Percentiles rank a stretch among this genome's conserved stretches.
phyloP scores from a whole-genome alignment of 208 protist species.

The Leptomonas pyrrhocoris region DNA sequence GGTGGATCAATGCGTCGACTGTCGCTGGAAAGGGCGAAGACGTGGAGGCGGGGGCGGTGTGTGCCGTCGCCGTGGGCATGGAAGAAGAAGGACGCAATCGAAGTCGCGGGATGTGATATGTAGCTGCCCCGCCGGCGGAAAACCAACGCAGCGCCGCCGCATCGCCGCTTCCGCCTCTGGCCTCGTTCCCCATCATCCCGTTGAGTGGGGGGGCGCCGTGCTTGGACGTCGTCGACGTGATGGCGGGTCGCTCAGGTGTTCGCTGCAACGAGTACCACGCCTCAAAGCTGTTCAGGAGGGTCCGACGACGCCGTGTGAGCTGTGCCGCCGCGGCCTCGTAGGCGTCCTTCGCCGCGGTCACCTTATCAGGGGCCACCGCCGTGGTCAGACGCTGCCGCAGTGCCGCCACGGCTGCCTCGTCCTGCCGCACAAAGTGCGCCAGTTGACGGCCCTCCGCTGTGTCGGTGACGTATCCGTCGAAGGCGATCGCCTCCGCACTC shows the following conservation, averaged over 20 bases:
- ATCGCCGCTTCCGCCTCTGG: not conserved
- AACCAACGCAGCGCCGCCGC: not conserved
- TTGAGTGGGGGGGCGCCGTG: not conserved
- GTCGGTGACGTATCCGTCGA: conserved; percentile 5
- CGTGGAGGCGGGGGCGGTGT: not conserved
- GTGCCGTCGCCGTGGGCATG: not conserved
- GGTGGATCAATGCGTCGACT: conserved; percentile 7
- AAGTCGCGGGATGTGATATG: conserved; percentile 4
- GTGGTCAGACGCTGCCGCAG: not conserved
- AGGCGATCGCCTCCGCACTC: conserved; percentile 7
- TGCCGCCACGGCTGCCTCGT: conserved; percentile 3
- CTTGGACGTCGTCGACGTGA: not conserved
- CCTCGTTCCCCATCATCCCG: not conserved
- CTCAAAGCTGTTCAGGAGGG: conserved; percentile 29
- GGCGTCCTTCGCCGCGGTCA: not conserved
- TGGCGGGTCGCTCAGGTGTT: not conserved
- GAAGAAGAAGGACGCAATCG: conserved; percentile 1
- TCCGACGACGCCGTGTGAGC: conserved; percentile 14
- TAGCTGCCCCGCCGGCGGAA: not conserved
- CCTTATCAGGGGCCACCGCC: not conserved
- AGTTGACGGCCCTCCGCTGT: conserved; percentile 17
- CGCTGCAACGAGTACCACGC: conserved; percentile 7
- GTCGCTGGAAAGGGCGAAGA: not conserved
- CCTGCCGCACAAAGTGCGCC: conserved; percentile 4
- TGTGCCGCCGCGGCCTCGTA: conserved; percentile 2